Conservation (phyloP, 2,329 filamentous ascomycete species). For the Diaporthe sp. region DNA sequence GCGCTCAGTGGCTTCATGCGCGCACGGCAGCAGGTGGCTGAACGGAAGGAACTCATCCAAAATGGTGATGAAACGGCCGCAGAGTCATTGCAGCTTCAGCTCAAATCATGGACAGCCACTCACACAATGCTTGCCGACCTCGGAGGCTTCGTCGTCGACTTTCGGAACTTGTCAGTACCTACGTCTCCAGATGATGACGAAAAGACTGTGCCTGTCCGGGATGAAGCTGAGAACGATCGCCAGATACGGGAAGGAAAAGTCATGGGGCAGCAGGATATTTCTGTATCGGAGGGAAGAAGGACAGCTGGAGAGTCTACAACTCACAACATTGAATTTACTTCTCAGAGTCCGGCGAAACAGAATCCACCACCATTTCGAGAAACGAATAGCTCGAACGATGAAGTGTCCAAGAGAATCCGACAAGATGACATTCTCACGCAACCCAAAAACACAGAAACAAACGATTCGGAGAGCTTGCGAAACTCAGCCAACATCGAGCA, state of each 20-base stretch:
- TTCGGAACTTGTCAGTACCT: background rate
- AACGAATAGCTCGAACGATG: too few relatives aligned
- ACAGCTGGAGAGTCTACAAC: too few relatives aligned
- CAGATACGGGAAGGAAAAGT: background rate
- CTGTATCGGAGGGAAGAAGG: too few relatives aligned
- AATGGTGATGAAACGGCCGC: background rate
- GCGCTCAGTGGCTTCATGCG: background rate
- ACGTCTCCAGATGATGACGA: background rate
- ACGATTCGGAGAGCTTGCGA: too few relatives aligned
- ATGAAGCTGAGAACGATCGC: too few relatives aligned
- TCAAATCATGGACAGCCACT: background rate
- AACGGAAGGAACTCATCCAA: background rate
- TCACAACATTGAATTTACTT: too few relatives aligned
- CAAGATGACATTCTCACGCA: too few relatives aligned
- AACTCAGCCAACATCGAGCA: background rate
- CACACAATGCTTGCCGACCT: background rate
- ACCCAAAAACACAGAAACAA: too few relatives aligned
- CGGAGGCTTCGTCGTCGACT: background rate
- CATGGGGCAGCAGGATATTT: too few relatives aligned
- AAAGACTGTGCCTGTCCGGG: background rate
- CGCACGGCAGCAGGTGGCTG: background rate
- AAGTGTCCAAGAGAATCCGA: too few relatives aligned
- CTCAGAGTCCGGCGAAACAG: too few relatives aligned
- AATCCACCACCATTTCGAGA: too few relatives aligned
- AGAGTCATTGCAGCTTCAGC: background rate